Evolutionary conservation across 2,329 filamentous ascomycete species (phyloP).

Genomic region (Sarocladium oryzae): DNA sequence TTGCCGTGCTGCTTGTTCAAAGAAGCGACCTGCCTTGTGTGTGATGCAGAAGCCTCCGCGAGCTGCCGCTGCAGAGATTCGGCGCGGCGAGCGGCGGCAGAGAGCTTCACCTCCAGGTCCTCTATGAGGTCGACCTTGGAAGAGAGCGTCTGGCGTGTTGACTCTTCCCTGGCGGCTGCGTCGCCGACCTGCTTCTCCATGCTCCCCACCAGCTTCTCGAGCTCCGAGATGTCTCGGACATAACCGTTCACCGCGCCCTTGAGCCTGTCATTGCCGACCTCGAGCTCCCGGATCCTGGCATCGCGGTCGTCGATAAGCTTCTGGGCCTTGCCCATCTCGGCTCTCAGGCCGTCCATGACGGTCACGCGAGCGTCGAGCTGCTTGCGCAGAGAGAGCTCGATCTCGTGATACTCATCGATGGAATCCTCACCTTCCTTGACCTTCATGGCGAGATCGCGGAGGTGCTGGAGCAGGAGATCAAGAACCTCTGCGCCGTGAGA

Average conservation of each 20-base stretch:
- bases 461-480: conserved; percentile 43
- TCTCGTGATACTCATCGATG: conserved; percentile 54
- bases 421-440: conserved; percentile 43
- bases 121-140: conserved; percentile 30
- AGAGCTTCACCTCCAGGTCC: conserved; percentile 39
- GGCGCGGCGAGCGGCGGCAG: conserved; percentile 31
- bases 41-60: conserved; percentile 27
- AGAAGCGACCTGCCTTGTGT: conserved; percentile 23
- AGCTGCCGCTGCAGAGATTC: conserved; percentile 33
- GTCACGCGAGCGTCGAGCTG: conserved; percentile 48
- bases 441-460: conserved; percentile 42
- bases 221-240: conserved; percentile 44
- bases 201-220: conserved; percentile 43
- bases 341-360: conserved; percentile 41
- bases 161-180: conserved; percentile 25
- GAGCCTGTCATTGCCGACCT: conserved; percentile 43
- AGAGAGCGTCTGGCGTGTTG: conserved; percentile 24
- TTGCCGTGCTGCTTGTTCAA: conserved; percentile 37
- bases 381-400: conserved; percentile 48
- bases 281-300: conserved; percentile 37
- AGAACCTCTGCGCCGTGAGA: conserved; percentile 49
- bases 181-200: conserved; percentile 35
- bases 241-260: conserved; percentile 47
- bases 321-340: conserved; percentile 31
- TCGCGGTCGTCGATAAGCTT: conserved; percentile 30